Base-by-base conservation (phyloP, 1,139 yeast genomes). In the Lodderomyces metapsilosis region DNA sequence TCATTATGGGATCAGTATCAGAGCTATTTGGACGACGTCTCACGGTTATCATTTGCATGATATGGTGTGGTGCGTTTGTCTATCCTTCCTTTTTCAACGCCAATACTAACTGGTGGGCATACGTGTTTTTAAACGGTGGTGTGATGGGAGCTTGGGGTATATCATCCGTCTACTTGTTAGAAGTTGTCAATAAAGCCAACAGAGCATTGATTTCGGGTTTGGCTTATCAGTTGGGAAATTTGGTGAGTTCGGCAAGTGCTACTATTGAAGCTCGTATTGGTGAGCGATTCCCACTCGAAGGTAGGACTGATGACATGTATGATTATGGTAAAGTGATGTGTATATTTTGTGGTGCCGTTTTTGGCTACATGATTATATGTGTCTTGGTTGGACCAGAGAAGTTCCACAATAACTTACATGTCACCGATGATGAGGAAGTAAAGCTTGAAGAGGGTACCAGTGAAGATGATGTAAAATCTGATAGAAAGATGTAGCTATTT, bases 1-100 rank as follows among this genome's bases (percentile, higher is more conserved):
- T 74, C 1, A 51, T 69, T 30, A 60, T 71, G 48, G 81, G 82
- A 22, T 73, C 71, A 33, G 40, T 62, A 15, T 63, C 74, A 3
- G 78, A 75, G 42, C 52, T 71, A 13, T 50, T 68, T 9, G 82
- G 82, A 6, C 61, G 80, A 50, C 59, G 82, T 43, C 54, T 76
- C 33, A 65, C 76, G 1, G 59, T 77, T 27, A 56, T 66, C 11
- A 43, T 58, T 11, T 59, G 67, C 27, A 53, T 58, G 45, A 13
- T 61, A 4, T 48, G 62, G 43, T 59, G 64, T 20, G 68, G 66
- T 4, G 65, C 65, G 7, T 61, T 66, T 55, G 50, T 66, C 20
- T 68, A 68, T 46, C 72, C 72, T 9, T 53, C 64, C 3, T 62
- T 55, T 45, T 58, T 50, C 43, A 57, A 62, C 8, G 57, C 59